These are phyloP conservation scores for Ascoidea rubescens DNA, from an alignment of 805 yeast genomes.

Conservation along the genomic window DNA sequence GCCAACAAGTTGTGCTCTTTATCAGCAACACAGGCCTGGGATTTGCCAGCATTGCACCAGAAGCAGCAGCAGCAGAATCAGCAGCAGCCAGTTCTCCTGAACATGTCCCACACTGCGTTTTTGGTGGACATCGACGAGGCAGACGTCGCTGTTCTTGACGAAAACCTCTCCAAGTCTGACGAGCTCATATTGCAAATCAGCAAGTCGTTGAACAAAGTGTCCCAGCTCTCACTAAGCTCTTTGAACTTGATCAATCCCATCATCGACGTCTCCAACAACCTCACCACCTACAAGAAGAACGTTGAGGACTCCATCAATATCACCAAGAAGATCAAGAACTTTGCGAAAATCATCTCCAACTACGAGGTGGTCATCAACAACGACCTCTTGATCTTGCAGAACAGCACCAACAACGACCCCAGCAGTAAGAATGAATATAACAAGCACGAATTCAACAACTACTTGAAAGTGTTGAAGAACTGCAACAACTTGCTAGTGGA, in stretches of 20 bases:
- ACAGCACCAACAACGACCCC: too few species aligned
- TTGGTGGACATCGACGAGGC: slow-evolving; percentile 58
- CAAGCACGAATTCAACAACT: slow-evolving; percentile 7
- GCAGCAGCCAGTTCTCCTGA: too few species aligned
- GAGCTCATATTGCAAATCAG: slow-evolving; percentile 41
- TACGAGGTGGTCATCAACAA: slow-evolving; percentile 23
- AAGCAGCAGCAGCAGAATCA: too few species aligned
- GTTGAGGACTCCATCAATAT: slow-evolving; percentile 39
- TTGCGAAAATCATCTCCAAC: slow-evolving; percentile 29
- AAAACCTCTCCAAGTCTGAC: slow-evolving; percentile 47
- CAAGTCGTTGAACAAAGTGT: slow-evolving; percentile 38
- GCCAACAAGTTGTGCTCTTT: too few species aligned
- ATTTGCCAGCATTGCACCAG: too few species aligned
- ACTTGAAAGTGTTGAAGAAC: slow-evolving; percentile 10
- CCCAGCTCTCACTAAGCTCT: slow-evolving; percentile 39
- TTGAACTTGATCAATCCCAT: slow-evolving; percentile 60
- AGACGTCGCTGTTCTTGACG: slow-evolving; percentile 71
- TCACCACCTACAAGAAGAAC: slow-evolving; percentile 41
- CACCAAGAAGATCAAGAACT: slow-evolving; percentile 33
- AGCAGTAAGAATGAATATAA: too few species aligned
- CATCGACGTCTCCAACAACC: slow-evolving; percentile 41
- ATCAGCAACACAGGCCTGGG: too few species aligned
- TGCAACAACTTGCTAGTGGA: slow-evolving; percentile 11
- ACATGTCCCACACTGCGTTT: too few species aligned
- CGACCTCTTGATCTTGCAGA: neutral